Conservation (phyloP, 805 yeast species). For the Starmera pachycereana region DNA sequence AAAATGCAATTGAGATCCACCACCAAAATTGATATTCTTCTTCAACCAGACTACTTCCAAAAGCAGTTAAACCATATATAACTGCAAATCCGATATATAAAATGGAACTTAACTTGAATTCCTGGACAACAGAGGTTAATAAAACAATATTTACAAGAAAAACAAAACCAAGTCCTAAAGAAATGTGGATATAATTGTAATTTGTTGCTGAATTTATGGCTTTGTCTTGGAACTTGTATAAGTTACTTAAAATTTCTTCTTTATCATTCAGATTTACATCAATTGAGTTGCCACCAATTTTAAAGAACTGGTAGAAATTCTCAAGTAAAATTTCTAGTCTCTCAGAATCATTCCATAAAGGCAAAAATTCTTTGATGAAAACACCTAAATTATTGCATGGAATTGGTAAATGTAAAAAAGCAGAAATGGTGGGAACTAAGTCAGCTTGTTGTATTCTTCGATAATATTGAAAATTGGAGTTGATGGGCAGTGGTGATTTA, state of each 20-base stretch:
- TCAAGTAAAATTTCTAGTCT: conserved; percentile 31
- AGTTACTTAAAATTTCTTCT: conserved; percentile 21
- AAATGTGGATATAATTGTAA: conserved; percentile 49
- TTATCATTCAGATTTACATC: conserved; percentile 7
- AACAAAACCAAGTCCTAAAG: conserved; percentile 16
- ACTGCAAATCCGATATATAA: conserved; percentile 18
- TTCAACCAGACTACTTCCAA: conserved; percentile 86
- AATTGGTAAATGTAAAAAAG: conserved; percentile 71
- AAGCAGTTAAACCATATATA: conserved; percentile 43
- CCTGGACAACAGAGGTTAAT: conserved; percentile 1
- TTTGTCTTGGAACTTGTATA: conserved; percentile 36
- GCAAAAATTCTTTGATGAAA: conserved; percentile 46
- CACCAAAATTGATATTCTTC: conserved; percentile 98
- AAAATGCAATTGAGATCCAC: conserved; percentile 36
- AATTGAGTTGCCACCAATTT: conserved; percentile 10
- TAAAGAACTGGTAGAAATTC: conserved; percentile 47
- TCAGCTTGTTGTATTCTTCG: conserved; percentile 62
- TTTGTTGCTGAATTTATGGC: conserved; percentile 59
- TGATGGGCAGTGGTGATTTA: conserved; percentile 16
- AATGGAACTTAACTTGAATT: conserved; percentile 2
- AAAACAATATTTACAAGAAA: conserved; percentile 7
- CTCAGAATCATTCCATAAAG: conserved; percentile 33
- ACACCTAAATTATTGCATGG: conserved; percentile 87
- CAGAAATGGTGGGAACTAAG: conserved; percentile 75
- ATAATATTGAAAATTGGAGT: conserved; percentile 43